Evolutionary conservation across 345 rosid genomes (phyloP).

Genomic region (Salix arbutifolia): DNA sequence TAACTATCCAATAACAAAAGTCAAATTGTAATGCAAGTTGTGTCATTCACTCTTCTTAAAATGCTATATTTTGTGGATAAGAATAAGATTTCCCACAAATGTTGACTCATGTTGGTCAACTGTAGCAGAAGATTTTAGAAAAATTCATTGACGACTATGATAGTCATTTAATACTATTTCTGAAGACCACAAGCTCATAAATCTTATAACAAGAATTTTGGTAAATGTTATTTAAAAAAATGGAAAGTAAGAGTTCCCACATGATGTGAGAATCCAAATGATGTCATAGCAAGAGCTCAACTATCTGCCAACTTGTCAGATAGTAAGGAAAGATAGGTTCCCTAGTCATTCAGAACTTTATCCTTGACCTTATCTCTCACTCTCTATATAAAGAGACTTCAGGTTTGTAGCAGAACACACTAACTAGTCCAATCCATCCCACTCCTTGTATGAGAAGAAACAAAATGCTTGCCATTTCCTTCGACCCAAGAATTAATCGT

Average conservation of each 20-base stretch:
- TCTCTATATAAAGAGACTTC: conserved; percentile 24
- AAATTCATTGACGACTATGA: neutral
- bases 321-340: conserved; percentile 4
- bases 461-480: conserved; percentile 16
- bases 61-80: conserved; percentile 4
- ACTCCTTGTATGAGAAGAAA: neutral
- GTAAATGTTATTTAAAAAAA: neutral
- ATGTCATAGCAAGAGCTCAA: conserved; percentile 5
- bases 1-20: neutral
- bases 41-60: neutral
- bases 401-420: neutral
- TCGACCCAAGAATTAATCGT: conserved; percentile 15
- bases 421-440: neutral
- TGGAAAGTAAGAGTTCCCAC: conserved; percentile 9
- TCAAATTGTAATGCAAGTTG: neutral
- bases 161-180: neutral
- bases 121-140: neutral
- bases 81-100: neutral
- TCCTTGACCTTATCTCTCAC: neutral
- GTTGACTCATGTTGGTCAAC: neutral
- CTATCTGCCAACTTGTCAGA: conserved; percentile 14
- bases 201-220: no score
- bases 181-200: neutral
- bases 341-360: conserved; percentile 6
- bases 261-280: conserved; percentile 21